A percentile compares a stretch with the other conserved stretches of the same genome.
phyloP scores from a whole-genome alignment of 345 rosid species.

The Diplotaxis tenuifolia region DNA sequence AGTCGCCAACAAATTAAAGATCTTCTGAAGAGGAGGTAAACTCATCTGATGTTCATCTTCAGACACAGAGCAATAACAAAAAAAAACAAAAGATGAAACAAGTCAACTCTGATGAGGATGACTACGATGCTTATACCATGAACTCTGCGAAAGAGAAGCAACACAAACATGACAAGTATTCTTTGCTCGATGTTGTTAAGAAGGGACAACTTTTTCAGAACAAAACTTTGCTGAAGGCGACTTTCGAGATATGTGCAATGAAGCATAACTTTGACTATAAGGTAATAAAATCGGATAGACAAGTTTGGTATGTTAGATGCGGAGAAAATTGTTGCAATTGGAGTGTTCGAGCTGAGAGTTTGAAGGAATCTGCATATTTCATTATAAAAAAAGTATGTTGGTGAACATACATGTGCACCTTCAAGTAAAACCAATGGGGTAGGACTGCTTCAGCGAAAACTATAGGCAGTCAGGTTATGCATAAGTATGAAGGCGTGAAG shows the following conservation, averaged over 20 bases:
- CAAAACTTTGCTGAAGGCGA: background rate
- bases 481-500: background rate
- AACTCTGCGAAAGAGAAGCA: no score
- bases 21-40: no score
- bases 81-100: no score
- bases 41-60: no score
- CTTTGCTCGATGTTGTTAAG: no score
- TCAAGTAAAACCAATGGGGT: background rate
- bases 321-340: background rate
- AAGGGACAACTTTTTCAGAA: background rate
- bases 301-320: background rate
- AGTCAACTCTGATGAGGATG: no score
- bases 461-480: background rate
- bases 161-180: no score
- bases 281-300: background rate
- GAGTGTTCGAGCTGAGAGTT: background rate
- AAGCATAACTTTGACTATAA: background rate
- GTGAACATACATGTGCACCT: background rate
- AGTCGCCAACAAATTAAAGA: no score
- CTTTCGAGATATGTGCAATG: background rate
- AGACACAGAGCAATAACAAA: no score
- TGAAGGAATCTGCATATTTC: background rate
- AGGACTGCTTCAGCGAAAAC: background rate
- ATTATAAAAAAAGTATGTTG: background rate
- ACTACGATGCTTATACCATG: no score